Conservation (phyloP, 495 filamentous ascomycete species). For the Penicillium coprophilum region DNA sequence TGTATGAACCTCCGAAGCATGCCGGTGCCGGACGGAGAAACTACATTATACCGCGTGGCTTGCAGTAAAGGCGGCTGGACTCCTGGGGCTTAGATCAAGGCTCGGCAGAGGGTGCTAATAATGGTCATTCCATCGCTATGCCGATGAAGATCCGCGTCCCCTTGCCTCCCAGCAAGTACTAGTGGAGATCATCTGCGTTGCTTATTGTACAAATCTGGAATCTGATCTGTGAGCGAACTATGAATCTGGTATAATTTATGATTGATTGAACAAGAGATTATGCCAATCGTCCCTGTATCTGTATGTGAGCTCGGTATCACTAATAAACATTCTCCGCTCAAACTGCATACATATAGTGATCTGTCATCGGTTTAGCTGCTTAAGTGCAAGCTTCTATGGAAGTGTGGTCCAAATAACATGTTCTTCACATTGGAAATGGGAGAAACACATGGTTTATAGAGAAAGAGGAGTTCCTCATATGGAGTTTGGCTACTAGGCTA, state of each 20-base stretch:
- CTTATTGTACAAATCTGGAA: neutral
- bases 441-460: neutral
- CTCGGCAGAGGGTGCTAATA: neutral
- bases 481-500: neutral
- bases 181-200: neutral
- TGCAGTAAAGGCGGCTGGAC: neutral
- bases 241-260: neutral
- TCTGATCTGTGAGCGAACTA: neutral
- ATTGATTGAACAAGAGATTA: neutral
- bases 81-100: slow-evolving; percentile 11
- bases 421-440: neutral
- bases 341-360: neutral
- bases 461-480: neutral
- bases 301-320: neutral
- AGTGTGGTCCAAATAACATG: neutral
- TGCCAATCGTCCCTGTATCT: neutral
- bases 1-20: slow-evolving; percentile 13
- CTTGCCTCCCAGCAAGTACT: slow-evolving; percentile 13
- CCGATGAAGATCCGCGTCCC: slow-evolving; percentile 15
- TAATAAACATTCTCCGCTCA: neutral
- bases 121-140: slow-evolving; percentile 13
- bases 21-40: slow-evolving; percentile 5
- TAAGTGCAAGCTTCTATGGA: neutral
- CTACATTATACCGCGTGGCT: neutral
- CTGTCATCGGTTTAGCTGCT: neutral